These are phyloP conservation scores for Diaporthe vaccinii DNA, from an alignment of 2,329 filamentous ascomycete genomes.

Conservation along the genomic window DNA sequence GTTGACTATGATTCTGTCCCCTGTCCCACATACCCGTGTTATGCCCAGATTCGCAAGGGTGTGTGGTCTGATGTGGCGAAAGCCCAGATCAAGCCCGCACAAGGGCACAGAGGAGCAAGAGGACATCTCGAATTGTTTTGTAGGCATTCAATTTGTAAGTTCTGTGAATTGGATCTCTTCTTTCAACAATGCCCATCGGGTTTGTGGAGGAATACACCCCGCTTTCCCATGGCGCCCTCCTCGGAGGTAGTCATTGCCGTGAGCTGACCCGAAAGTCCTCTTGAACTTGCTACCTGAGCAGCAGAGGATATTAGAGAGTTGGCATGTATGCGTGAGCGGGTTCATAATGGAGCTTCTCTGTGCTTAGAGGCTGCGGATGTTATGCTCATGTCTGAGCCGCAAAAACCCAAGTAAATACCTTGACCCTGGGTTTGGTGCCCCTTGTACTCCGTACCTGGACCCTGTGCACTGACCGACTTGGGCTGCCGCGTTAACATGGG, in stretches of 20 bases:
- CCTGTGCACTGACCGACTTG: too few relatives aligned
- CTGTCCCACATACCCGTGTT: neutral
- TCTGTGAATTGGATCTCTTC: neutral
- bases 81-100: neutral
- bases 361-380: neutral
- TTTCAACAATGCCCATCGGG: neutral
- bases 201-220: neutral
- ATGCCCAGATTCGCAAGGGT: neutral
- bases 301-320: neutral
- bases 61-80: neutral
- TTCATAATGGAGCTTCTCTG: neutral
- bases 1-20: neutral
- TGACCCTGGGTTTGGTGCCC: neutral
- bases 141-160: neutral
- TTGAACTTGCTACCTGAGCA: neutral
- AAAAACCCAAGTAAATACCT: neutral
- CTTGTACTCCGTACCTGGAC: neutral
- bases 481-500: slow-evolving; percentile 1
- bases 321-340: too few relatives aligned
- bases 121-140: neutral
- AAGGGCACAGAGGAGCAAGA: neutral
- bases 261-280: too few relatives aligned
- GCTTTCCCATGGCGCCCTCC: neutral
- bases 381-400: neutral
- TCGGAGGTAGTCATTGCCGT: neutral